These are phyloP conservation scores for Amanita exitialis DNA, from an alignment of 768 basidiomycete species.

Conservation along the genomic window DNA sequence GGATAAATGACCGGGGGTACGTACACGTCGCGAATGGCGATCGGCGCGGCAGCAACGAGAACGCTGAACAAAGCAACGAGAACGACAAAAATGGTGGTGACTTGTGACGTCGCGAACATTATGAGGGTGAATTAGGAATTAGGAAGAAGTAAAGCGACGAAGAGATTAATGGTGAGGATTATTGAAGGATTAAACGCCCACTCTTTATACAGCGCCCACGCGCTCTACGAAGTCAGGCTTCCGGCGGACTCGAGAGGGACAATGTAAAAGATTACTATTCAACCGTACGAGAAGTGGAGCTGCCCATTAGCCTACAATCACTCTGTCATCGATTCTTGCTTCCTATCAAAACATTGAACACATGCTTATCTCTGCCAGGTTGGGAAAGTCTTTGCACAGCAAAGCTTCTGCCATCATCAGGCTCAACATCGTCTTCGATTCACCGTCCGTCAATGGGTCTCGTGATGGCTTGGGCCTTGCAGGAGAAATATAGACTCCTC, in stretches of 20 bases:
- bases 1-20: conserved; percentile 20
- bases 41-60: conserved; percentile 17
- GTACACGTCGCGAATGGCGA: conserved; percentile 20
- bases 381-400: not conserved
- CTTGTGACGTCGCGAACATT: conserved; percentile 8
- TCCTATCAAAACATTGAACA: conserved; percentile 7
- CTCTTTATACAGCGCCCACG: conserved; percentile 2
- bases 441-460: not conserved
- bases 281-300: conserved; percentile 2
- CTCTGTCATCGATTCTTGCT: conserved; percentile 4
- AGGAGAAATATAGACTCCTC: not conserved
- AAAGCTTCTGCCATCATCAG: not conserved
- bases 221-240: not conserved
- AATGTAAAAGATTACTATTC: conserved; percentile 1
- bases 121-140: conserved; percentile 7
- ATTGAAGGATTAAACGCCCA: not conserved
- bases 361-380: not conserved
- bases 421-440: conserved; percentile 1
- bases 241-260: not conserved
- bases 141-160: conserved; percentile 5
- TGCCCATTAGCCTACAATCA: conserved; percentile 6
- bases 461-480: not conserved
- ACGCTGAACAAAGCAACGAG: conserved; percentile 15
- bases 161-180: conserved; percentile 3
- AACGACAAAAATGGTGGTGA: conserved; percentile 11